Evolutionary conservation across 345 rosid species (phyloP).

Genomic region (Populus nigra): DNA sequence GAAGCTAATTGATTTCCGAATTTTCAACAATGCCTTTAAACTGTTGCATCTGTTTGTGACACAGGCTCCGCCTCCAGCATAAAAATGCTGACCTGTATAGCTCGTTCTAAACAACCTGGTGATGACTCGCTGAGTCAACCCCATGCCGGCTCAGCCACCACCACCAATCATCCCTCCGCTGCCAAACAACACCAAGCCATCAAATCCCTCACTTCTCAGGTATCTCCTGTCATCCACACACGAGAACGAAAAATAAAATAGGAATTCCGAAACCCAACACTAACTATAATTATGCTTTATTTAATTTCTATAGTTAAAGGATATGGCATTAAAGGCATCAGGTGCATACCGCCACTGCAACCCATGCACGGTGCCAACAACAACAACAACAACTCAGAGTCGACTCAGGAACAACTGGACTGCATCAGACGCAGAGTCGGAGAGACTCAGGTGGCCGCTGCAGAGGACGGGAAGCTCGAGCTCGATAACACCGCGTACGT

Average conservation of each 20-base stretch:
- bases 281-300: slow-evolving; percentile 6
- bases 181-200: slow-evolving; percentile 42
- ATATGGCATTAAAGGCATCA: slow-evolving; percentile 36
- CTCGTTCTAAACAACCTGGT: slow-evolving; percentile 76
- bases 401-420: slow-evolving; percentile 5
- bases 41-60: not conserved
- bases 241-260: not conserved
- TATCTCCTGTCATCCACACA: slow-evolving; percentile 6
- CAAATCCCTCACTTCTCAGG: slow-evolving; percentile 89
- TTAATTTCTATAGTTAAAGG: slow-evolving; percentile 19
- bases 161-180: slow-evolving; percentile 23
- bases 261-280: not conserved
- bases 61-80: not conserved
- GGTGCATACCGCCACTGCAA: slow-evolving; percentile 33
- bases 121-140: slow-evolving; percentile 62
- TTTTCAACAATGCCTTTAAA: not conserved
- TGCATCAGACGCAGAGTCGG: slow-evolving; percentile 44
- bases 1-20: not conserved
- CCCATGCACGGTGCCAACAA: slow-evolving; percentile 26
- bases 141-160: slow-evolving; percentile 39
- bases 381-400: not conserved
- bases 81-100: slow-evolving; percentile 87
- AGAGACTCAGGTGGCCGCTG: slow-evolving; percentile 28
- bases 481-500: slow-evolving; percentile 25
- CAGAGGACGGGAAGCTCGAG: slow-evolving; percentile 31